These are phyloP conservation scores for Zoysia matrella DNA, from an alignment of 202 grass and related monocot species.

Conservation along the genomic window DNA sequence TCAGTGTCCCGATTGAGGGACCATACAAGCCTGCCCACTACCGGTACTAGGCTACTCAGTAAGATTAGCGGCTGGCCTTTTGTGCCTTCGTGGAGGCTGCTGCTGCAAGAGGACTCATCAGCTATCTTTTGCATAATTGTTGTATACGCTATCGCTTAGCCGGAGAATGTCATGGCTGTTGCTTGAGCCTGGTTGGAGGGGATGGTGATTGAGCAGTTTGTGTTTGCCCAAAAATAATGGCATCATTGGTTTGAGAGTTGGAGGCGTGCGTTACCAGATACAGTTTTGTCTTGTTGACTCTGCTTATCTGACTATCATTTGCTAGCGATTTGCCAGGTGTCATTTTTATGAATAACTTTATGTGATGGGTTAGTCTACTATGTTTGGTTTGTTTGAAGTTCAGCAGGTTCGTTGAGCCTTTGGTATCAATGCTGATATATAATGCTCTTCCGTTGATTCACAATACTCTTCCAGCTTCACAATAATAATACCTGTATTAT, in stretches of 20 bases:
- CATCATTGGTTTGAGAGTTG: conserved; percentile 18
- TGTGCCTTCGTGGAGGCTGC: neutral
- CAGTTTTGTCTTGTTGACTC: conserved; percentile 25
- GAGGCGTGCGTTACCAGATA: conserved; percentile 28
- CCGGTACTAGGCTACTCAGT: conserved; percentile 63
- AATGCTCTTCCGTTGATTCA: no score
- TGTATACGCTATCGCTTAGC: conserved; percentile 6
- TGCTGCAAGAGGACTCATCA: neutral
- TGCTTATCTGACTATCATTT: conserved; percentile 48
- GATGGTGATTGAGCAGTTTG: conserved; percentile 19
- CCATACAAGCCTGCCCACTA: conserved; percentile 88
- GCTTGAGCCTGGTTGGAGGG: conserved; percentile 35
- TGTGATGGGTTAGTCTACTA: no score
- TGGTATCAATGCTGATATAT: no score
- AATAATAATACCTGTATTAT: no score
- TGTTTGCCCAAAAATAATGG: conserved; percentile 58
- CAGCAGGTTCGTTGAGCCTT: no score
- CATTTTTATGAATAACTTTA: conserved; percentile 22
- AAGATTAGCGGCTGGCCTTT: conserved; percentile 1
- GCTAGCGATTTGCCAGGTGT: neutral
- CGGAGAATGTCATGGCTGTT: neutral
- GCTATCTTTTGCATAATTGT: conserved; percentile 38
- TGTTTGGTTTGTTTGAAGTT: no score
- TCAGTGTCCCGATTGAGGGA: conserved; percentile 63
- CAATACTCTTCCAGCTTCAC: no score